Base-by-base conservation (phyloP, 106 monocot species). In the Dendrobium officinale region DNA sequence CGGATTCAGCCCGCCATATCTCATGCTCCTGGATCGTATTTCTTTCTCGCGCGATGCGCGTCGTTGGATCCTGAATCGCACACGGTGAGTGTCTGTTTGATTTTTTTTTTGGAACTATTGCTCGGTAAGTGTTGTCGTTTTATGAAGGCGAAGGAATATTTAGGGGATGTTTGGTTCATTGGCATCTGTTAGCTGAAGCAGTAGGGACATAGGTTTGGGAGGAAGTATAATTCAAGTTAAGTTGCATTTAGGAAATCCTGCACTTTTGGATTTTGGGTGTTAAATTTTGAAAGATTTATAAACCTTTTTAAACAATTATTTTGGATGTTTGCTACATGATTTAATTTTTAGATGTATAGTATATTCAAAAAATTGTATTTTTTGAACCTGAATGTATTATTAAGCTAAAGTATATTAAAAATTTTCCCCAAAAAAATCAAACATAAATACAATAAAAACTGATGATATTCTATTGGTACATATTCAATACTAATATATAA, bases 1-100 rank as follows among this genome's bases (percentile, higher is more conserved):
- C 72, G 90, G 55, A 92, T 96, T 85, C 96, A 96, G 92, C 92
- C 92, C 29, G 87, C 96, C 49, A 81, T 96, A 42, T 90, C 93
- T 66, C 84, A 29, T 55, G 64, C 86, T 4, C 92, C 93, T 0
- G 94, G 92, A 4, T 96, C 96, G 49, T 86, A 85, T 86, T 92
- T 94, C 85, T 90, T 90, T 76, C 94, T 96, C n/a, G 82, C 89
- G 20, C 81, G 80, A 6, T 96, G 94, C 84, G 88, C 78, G 49
- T 24, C 67, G 40, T 37, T 96, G 22, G 89, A 94, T 58, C 55
- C 87, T 42, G 89, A 86, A 6, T 43, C 81, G 0, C 96, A 94
- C 87, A 92, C 86, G 78, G 96, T 96, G 49, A 83, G 88, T 73
- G 0, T 27, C 17, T n/a, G 64, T 22, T 22, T 61, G 61, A 22